Base-by-base conservation (phyloP, 2,329 filamentous ascomycete species). In the Fusarium burgessii region DNA sequence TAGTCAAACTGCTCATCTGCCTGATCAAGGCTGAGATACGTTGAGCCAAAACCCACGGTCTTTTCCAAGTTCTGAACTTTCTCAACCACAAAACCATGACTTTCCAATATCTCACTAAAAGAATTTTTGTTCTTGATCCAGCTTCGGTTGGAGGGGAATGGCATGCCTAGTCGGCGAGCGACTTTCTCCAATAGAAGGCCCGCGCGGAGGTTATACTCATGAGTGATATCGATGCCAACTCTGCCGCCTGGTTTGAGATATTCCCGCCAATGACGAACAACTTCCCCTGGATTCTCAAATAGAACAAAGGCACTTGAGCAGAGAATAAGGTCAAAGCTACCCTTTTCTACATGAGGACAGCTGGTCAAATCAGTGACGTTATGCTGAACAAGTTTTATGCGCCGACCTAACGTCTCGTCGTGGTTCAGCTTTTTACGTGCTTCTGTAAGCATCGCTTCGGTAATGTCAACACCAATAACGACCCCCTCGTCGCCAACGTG, bases 221-320 rank as follows among this genome's bases (percentile, higher is more conserved):
- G 78, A 15, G 77, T 71, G n/a, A 80, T 68, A 46, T 82, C 80
- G 33, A 81, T 74, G 12, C 73, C 76, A 52, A 81, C 55, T 15
- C 58, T 70, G 7, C 78, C 79, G 5, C 73, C 74, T 2, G 65
- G 66, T 45, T 73, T 74, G 20, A 81, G 67, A 45, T 73, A 80
- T 11, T 68, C 66, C 42, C 52, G 70, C 80, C 79, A 82, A 35
- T 75, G 70, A 7, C 57, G 58, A 15, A 80, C 63, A 12, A 77
- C 77, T 6, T 50, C 40, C 2, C 70, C 69, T 3, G 78, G 77
- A 5, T 77, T 49, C 23, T 73, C 63, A 15, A 81, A 73, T 7
- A 81, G 74, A 11, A 80, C 76, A 47, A 81, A 80, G 3, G 78
- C 78, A 59, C 69, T 80, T 17, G 75, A 80, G 68, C 79, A 81